phyloP scores from a whole-genome alignment of 2,329 filamentous ascomycete species.

The Nothophaeocryptopus gaeumannii region DNA sequence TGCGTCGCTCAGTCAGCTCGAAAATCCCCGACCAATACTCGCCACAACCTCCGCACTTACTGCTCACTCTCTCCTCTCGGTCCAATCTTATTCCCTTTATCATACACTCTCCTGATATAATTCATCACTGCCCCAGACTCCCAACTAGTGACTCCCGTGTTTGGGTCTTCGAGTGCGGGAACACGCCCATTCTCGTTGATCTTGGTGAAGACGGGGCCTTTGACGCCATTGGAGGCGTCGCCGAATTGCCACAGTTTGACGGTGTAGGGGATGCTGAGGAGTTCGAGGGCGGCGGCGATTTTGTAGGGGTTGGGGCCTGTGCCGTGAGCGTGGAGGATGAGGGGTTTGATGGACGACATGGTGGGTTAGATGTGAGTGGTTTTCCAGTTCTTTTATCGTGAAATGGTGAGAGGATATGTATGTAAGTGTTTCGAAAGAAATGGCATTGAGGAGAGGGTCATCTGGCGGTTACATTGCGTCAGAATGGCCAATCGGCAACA shows the following conservation, averaged over 20 bases:
- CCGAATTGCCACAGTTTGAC: slow-evolving; percentile 45
- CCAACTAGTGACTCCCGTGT: slow-evolving; percentile 47
- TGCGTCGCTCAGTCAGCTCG: too few relatives aligned
- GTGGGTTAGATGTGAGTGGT: not conserved
- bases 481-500: not conserved
- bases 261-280: slow-evolving; percentile 41
- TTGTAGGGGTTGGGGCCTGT: slow-evolving; percentile 46
- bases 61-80: slow-evolving; percentile 38
- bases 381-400: too few relatives aligned
- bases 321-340: slow-evolving; percentile 42
- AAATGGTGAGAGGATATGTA: not conserved
- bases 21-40: too few relatives aligned
- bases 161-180: slow-evolving; percentile 47
- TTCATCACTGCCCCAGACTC: slow-evolving; percentile 52
- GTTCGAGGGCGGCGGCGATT: slow-evolving; percentile 43
- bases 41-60: not conserved
- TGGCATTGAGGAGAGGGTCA: too few relatives aligned
- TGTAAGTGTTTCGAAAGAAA: not conserved
- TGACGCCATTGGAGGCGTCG: slow-evolving; percentile 39
- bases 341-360: slow-evolving; percentile 31
- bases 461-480: not conserved
- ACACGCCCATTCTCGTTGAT: slow-evolving; percentile 48
- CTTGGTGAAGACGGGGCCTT: slow-evolving; percentile 38
- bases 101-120: slow-evolving; percentile 47
- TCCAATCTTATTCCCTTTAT: slow-evolving; percentile 40